Evolutionary conservation across 495 filamentous ascomycete genomes (phyloP), one percentile per base, ranked within the genome.

Genomic region (Pyrenopolyporus hunteri): DNA sequence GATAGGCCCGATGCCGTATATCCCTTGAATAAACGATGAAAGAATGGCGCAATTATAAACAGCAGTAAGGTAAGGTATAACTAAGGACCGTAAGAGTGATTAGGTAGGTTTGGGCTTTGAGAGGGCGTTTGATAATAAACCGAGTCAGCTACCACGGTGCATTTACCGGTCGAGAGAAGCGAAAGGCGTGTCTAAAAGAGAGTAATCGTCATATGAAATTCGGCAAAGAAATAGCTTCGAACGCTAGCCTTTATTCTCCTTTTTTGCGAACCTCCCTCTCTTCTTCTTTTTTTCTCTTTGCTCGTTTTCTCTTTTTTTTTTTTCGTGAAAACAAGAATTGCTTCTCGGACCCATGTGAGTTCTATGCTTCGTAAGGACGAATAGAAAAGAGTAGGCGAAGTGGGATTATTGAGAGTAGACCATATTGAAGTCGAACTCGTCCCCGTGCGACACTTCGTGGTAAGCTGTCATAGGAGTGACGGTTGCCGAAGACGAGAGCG

Each of bases 401-500:
- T n/a, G 42, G 17, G 57, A 46, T 68, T 33, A 66, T 42, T 66
- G 53, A 57, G 64, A 29, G 10, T 63, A 67, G 22, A 55, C 54
- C 58, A 67, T 67, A n/a, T 23, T 51, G 48, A 63, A 71, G 39
- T 63, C 54, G 23, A 64, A 55, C 0, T 67, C 60, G 9, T 66
- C 66, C 43, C 64, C 50, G 23, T 69, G 66, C 11, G 56, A 48
- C 14, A 37, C 35, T 13, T 64, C 66, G 40, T 62, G 64, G 31
- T 66, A 71, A 1, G 52, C 63, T 2, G 65, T 66, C 52, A 66
- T 57, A 31, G 76, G 75, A 2, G 75, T 78, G 48, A 80, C 59
- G 5, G 75, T 76, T 2, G 75, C 70, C 0, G 70, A 70, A 9
- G 76, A 78, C 3, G 76, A 78, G n/a, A 73, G 54, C 0, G 76